Conservation (phyloP, 495 filamentous ascomycete genomes). For the Penicillium odoratum region DNA sequence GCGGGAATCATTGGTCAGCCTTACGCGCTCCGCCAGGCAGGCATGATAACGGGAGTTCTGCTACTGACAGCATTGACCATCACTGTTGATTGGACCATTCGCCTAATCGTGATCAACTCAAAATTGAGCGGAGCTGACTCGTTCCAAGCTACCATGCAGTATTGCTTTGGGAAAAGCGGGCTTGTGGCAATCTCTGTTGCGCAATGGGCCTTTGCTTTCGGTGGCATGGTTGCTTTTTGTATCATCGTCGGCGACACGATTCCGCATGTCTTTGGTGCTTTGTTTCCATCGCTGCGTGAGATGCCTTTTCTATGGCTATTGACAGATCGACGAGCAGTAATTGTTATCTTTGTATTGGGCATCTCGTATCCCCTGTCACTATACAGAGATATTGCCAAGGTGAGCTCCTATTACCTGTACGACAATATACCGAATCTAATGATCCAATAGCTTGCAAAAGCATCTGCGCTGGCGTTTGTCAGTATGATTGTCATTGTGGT, state of each 20-base stretch:
- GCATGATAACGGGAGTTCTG: conserved; percentile 74
- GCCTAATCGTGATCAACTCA: conserved; percentile 91
- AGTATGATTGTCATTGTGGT: conserved; percentile 89
- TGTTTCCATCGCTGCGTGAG: conserved; percentile 75
- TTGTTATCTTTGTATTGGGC: conserved; percentile 78
- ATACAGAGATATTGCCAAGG: conserved; percentile 97
- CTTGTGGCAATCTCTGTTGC: conserved; percentile 86
- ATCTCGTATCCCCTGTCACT: conserved; percentile 91
- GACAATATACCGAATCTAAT: conserved; percentile 19
- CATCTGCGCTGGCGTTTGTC: conserved; percentile 83
- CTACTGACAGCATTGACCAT: conserved; percentile 78
- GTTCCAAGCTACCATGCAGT: conserved; percentile 92
- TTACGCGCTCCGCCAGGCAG: conserved; percentile 90
- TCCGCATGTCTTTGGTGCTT: conserved; percentile 77
- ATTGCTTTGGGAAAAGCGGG: conserved; percentile 86
- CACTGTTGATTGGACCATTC: conserved; percentile 93
- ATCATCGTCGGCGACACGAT: conserved; percentile 97
- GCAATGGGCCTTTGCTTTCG: conserved; percentile 98
- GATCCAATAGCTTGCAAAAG: conserved; percentile 79
- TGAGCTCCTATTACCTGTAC: conserved; percentile 31
- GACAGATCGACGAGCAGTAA: conserved; percentile 76
- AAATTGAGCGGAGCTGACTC: conserved; percentile 89
- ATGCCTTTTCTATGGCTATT: conserved; percentile 78
- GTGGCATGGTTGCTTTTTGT: conserved; percentile 97
- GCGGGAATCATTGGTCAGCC: conserved; percentile 98